These are phyloP conservation scores for Epithemia pelagica DNA, from an alignment of 108 stramenopile species.

Conservation along the genomic window DNA sequence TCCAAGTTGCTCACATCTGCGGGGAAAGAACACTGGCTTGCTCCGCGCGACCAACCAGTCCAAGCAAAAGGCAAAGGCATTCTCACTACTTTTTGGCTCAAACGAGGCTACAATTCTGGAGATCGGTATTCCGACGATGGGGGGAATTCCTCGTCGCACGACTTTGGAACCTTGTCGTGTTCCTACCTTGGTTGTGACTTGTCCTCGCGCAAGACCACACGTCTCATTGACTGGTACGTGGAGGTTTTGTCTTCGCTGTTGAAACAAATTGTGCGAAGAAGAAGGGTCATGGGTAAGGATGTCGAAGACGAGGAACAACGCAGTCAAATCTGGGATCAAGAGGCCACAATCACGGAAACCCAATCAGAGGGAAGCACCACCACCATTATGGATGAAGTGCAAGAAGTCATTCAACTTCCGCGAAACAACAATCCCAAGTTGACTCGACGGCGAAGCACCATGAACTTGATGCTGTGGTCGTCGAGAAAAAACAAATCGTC, in stretches of 20 bases:
- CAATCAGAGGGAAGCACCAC: neutral
- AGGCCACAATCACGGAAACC: neutral
- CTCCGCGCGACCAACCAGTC: slow-evolving; percentile 21
- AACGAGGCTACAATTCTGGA: neutral
- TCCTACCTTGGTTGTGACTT: no score
- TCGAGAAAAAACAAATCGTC: no score
- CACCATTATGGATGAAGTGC: slow-evolving; percentile 6
- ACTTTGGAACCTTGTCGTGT: neutral
- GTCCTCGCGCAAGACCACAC: slow-evolving; percentile 6
- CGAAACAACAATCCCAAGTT: no score
- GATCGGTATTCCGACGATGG: neutral
- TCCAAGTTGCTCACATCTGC: slow-evolving; percentile 23
- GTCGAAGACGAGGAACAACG: no score
- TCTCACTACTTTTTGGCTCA: slow-evolving; percentile 38
- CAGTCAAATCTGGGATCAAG: neutral
- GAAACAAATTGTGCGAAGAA: slow-evolving; percentile 19
- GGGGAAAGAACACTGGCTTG: slow-evolving; percentile 32
- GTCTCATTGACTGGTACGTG: slow-evolving; percentile 28
- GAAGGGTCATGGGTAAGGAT: no score
- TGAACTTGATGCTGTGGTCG: no score
- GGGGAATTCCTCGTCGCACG: neutral
- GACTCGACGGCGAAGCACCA: no score
- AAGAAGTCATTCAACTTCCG: slow-evolving; percentile 11
- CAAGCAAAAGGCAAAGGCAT: slow-evolving; percentile 45
- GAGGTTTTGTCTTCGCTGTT: slow-evolving; percentile 21